phyloP scores from a whole-genome alignment of 2,329 filamentous ascomycete genomes.

The Aureobasidium namibiae region DNA sequence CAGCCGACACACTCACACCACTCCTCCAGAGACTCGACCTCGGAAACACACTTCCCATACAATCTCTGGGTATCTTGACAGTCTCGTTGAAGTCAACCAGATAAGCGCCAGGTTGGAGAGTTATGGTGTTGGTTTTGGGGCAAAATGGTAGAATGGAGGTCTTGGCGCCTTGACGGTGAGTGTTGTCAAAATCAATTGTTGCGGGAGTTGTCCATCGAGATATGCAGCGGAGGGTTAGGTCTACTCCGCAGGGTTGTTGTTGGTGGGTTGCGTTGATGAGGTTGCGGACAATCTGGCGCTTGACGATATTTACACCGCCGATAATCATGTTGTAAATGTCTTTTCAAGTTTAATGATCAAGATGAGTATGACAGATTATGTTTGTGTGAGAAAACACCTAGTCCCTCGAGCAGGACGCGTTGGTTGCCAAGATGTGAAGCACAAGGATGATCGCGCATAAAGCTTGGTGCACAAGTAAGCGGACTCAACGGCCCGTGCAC shows the following conservation, averaged over 20 bases:
- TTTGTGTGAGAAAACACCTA: neutral
- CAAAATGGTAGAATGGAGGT: neutral
- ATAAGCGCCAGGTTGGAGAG: conserved; percentile 25
- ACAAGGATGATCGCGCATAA: neutral
- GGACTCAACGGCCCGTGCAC: neutral
- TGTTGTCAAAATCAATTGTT: neutral
- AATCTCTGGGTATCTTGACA: conserved; percentile 30
- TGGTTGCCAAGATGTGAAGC: neutral
- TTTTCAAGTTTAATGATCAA: neutral
- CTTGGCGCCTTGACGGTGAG: neutral
- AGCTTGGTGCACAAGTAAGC: no score
- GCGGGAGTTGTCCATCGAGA: neutral
- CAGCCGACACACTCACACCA: conserved; percentile 30
- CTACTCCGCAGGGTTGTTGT: conserved; percentile 5
- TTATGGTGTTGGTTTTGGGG: neutral
- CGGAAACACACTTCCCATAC: conserved; percentile 33
- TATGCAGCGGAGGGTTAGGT: neutral
- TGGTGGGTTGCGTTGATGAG: neutral
- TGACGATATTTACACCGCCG: neutral
- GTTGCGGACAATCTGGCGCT: neutral
- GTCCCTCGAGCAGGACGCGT: neutral
- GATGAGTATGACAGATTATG: neutral
- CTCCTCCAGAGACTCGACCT: conserved; percentile 35
- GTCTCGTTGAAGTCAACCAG: conserved; percentile 35
- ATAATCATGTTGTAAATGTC: neutral